Evolutionary conservation across 352 stramenopile genomes (phyloP).

Genomic region (Globisporangium nagaii): DNA sequence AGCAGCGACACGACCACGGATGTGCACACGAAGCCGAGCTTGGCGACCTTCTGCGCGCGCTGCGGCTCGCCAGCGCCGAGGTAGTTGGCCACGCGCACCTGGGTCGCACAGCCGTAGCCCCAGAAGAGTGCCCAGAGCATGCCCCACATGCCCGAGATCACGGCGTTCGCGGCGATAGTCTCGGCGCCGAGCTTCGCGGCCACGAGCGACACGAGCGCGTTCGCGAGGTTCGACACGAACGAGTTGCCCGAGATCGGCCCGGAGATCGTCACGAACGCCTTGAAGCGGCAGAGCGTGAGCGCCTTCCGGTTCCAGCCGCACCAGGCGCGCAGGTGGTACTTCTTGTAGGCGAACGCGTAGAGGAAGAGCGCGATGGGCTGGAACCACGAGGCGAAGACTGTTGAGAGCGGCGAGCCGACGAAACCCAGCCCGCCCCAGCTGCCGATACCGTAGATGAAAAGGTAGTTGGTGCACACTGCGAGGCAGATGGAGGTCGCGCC

Average conservation of each 20-base stretch:
- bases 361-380: conserved; percentile 52
- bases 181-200: conserved; percentile 53
- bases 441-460: conserved; percentile 66
- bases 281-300: conserved; percentile 37
- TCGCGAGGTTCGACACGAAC: conserved; percentile 69
- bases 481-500: conserved; percentile 56
- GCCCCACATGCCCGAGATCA: conserved; percentile 62
- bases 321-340: conserved; percentile 53
- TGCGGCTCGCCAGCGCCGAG: conserved; percentile 50
- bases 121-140: conserved; percentile 76
- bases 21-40: conserved; percentile 53
- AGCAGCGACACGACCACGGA: conserved; percentile 41
- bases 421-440: conserved; percentile 59
- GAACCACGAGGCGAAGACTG: conserved; percentile 73
- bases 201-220: conserved; percentile 57
- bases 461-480: conserved; percentile 50
- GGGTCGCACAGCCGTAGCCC: conserved; percentile 73
- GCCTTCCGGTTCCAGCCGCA: conserved; percentile 43
- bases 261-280: conserved; percentile 42
- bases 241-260: conserved; percentile 67
- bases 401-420: conserved; percentile 71
- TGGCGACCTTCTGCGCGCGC: conserved; percentile 41
- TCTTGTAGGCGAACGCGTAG: conserved; percentile 59
- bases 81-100: conserved; percentile 76
- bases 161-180: conserved; percentile 61